Evolutionary conservation across 2,329 filamentous ascomycete species (phyloP), one percentile per base, ranked within the genome.

Genomic region (Dryadomyces sulphureus): DNA sequence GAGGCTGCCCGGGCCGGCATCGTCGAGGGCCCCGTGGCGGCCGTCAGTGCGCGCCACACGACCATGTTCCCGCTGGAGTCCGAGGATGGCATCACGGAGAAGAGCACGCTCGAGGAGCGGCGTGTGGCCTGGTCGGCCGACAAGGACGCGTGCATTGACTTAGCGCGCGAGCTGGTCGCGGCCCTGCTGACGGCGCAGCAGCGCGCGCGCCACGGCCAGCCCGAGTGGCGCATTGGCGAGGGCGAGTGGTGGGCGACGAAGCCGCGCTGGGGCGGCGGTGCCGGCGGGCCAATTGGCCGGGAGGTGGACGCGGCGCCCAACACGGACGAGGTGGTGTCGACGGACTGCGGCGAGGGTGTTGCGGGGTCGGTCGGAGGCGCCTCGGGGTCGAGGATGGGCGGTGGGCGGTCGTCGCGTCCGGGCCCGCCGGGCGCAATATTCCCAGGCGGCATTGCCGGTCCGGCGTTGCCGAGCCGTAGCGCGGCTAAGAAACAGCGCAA

Each of bases 181-280:
- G 70, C 74, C 0, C 62, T 83, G 4, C 63, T 79, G 41, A 76
- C 77, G 7, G 78, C 78, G 0, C 79, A 83, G 56, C 76, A 81
- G 50, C 72, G 78, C 17, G 66, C 70, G 11, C 72, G 77, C 14
- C 68, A 79, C 52, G 73, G 73, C 27, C 72, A 67, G 47, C 59
- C 59, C 0, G 78, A 81, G 58, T 66, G 65, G 43, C 66, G 72
- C 0, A 69, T 78, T 47, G 77, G 77, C 2, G 67, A 77, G 45
- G 70, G 65, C 17, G 63, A 70, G 49, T 81, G 77, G 77, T 81
- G 77, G 77, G 67, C 75, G 0, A 69, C 66, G 7, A 69, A 67
- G 53, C 72, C 66, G 30, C 70, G 77, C 47, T 81, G 77, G 77
- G 77, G 77, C 44, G 77, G 77, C 41, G 77, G 75, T 3, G 55